A percentile compares a stretch with the other conserved stretches of the same genome.
Conservation (phyloP, 2,329 filamentous ascomycete genomes). For the Penicillium crustosum region DNA sequence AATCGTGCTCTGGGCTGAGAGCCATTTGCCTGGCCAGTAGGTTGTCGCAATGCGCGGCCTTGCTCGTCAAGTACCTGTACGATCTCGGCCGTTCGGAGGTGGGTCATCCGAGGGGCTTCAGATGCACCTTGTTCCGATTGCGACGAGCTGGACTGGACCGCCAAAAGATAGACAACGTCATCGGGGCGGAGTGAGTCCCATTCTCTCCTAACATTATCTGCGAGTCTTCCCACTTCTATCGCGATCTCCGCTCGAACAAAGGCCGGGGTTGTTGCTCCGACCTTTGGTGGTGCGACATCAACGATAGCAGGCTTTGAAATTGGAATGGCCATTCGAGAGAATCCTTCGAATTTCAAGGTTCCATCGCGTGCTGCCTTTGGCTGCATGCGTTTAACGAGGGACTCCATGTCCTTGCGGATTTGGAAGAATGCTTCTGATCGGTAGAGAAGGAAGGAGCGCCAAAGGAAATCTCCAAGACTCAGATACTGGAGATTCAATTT, state of each 20-base stretch:
- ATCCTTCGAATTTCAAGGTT: slow-evolving; percentile 71
- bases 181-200: slow-evolving; percentile 87
- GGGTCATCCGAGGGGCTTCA: slow-evolving; percentile 65
- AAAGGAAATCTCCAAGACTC: slow-evolving; percentile 93
- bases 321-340: slow-evolving; percentile 87
- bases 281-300: slow-evolving; percentile 77
- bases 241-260: slow-evolving; percentile 82
- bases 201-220: slow-evolving; percentile 72
- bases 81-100: slow-evolving; percentile 79
- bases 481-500: slow-evolving; percentile 96
- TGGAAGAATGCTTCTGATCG: slow-evolving; percentile 90
- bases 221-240: slow-evolving; percentile 78
- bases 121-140: slow-evolving; percentile 31
- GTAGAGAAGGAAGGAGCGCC: slow-evolving; percentile 86
- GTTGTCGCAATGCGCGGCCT: slow-evolving; percentile 68
- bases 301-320: slow-evolving; percentile 83
- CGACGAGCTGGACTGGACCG: slow-evolving; percentile 62
- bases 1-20: slow-evolving; percentile 58
- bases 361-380: slow-evolving; percentile 65
- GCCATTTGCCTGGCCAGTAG: slow-evolving; percentile 59
- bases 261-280: slow-evolving; percentile 81
- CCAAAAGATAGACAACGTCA: slow-evolving; percentile 85
- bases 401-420: slow-evolving; percentile 86
- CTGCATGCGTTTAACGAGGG: slow-evolving; percentile 73
- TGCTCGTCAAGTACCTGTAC: slow-evolving; percentile 84